Percentiles rank a stretch among this genome's conserved stretches.
Evolutionary conservation across 78 protist genomes (phyloP).

Genomic region (Tieghemostelium lacteum): DNA sequence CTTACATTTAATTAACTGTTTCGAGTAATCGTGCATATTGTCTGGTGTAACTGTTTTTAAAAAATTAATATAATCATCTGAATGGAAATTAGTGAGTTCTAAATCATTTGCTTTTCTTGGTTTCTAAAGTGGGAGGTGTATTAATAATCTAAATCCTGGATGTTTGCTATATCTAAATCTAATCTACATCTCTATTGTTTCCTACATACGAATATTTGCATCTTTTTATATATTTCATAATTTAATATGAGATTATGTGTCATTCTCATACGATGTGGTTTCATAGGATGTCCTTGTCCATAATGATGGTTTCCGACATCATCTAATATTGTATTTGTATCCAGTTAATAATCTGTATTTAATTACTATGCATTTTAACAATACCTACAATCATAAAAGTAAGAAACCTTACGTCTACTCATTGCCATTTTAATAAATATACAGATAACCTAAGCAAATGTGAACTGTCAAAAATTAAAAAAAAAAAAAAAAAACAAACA

Average conservation of each 20-base stretch:
- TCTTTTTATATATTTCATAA: conserved; percentile 90
- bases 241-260: conserved; percentile 92
- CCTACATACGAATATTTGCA: conserved; percentile 81
- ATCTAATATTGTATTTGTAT: not conserved
- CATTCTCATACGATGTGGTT: conserved; percentile 94
- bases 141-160: not conserved
- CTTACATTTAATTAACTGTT: conserved; percentile 5
- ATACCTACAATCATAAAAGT: conserved; percentile 81
- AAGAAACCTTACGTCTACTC: conserved; percentile 63
- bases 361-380: not conserved
- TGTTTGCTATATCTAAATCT: not conserved
- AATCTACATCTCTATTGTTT: not conserved
- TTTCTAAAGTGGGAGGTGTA: not conserved
- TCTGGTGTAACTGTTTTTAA: conserved; percentile 44
- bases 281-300: conserved; percentile 84
- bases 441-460: no score
- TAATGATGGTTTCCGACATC: conserved; percentile 79
- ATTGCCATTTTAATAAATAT: not conserved
- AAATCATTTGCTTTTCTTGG: conserved; percentile 60
- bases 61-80: conserved; percentile 80
- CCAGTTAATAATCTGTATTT: not conserved
- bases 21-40: conserved; percentile 3
- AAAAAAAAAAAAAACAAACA: no score
- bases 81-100: conserved; percentile 79
- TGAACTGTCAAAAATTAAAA: not conserved